These are phyloP conservation scores for Ramaria rubella DNA, from an alignment of 768 basidiomycete genomes.

Conservation along the genomic window DNA sequence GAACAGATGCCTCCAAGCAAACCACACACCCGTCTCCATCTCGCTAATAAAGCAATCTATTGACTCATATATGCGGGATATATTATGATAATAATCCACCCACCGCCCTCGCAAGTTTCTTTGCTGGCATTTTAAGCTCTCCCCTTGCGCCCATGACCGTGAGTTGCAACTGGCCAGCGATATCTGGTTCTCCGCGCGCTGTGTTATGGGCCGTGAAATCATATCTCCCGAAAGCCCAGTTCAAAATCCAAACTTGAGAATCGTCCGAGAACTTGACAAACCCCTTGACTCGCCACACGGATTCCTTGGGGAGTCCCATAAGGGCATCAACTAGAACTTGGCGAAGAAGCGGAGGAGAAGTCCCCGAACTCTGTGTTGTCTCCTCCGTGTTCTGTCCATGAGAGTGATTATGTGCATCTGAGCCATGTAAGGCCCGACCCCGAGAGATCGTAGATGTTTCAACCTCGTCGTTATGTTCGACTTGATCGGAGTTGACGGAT, in stretches of 20 bases:
- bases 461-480: slow-evolving; percentile 72
- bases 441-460: slow-evolving; percentile 65
- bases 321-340: slow-evolving; percentile 43
- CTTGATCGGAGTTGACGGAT: slow-evolving; percentile 11
- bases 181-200: slow-evolving; percentile 15
- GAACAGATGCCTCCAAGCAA: not conserved
- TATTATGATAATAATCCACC: slow-evolving; percentile 28
- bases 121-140: slow-evolving; percentile 57
- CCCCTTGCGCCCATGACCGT: slow-evolving; percentile 93
- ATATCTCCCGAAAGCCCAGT: slow-evolving; percentile 91
- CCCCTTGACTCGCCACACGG: slow-evolving; percentile 80
- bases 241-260: slow-evolving; percentile 51
- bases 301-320: slow-evolving; percentile 51
- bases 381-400: slow-evolving; percentile 12
- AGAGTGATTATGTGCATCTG: slow-evolving; percentile 15
- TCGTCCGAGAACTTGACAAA: slow-evolving; percentile 51
- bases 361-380: not conserved
- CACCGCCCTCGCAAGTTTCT: slow-evolving; percentile 45
- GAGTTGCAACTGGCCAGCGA: slow-evolving; percentile 42
- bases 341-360: slow-evolving; percentile 18
- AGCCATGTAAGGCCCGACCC: slow-evolving; percentile 26
- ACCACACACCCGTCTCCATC: not conserved
- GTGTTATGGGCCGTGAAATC: slow-evolving; percentile 43
- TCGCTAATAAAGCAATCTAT: too few relatives aligned
- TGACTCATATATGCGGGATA: not conserved